Evolutionary conservation across 2,329 filamentous ascomycete genomes (phyloP).

Genomic region (Blumeria hordei): DNA sequence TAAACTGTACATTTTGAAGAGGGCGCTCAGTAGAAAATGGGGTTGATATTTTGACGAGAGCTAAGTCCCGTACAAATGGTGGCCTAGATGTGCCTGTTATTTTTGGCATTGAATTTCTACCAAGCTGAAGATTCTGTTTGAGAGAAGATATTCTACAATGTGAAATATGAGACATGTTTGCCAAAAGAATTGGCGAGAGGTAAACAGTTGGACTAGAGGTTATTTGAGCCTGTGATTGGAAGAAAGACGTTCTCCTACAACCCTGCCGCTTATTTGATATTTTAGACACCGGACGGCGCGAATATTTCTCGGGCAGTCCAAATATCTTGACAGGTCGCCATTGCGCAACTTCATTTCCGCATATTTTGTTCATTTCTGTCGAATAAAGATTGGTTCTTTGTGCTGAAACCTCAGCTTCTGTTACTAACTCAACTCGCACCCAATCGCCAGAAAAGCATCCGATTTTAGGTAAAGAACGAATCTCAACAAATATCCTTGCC

Average conservation of each 20-base stretch:
- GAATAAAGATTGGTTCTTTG: conserved; percentile 23
- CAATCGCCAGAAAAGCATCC: conserved; percentile 96
- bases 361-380: background rate
- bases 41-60: conserved; percentile 67
- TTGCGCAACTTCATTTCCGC: too few relatives aligned
- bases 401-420: conserved; percentile 48
- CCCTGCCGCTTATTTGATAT: conserved; percentile 31
- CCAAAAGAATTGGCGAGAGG: conserved; percentile 63
- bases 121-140: conserved; percentile 24
- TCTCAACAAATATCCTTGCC: conserved; percentile 73
- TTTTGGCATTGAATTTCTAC: conserved; percentile 28
- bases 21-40: conserved; percentile 68
- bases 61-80: conserved; percentile 49
- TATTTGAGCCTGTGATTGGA: conserved; percentile 41
- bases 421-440: conserved; percentile 60
- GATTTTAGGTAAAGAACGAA: conserved; percentile 62
- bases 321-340: conserved; percentile 81
- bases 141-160: conserved; percentile 60
- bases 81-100: conserved; percentile 30
- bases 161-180: conserved; percentile 57
- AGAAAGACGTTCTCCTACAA: conserved; percentile 32
- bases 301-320: conserved; percentile 57
- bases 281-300: conserved; percentile 32
- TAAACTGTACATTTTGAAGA: conserved; percentile 65
- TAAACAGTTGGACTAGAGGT: conserved; percentile 38